These are phyloP conservation scores for Pseudonitzschia delicatissima DNA, from an alignment of 108 stramenopile genomes.

Conservation along the genomic window DNA sequence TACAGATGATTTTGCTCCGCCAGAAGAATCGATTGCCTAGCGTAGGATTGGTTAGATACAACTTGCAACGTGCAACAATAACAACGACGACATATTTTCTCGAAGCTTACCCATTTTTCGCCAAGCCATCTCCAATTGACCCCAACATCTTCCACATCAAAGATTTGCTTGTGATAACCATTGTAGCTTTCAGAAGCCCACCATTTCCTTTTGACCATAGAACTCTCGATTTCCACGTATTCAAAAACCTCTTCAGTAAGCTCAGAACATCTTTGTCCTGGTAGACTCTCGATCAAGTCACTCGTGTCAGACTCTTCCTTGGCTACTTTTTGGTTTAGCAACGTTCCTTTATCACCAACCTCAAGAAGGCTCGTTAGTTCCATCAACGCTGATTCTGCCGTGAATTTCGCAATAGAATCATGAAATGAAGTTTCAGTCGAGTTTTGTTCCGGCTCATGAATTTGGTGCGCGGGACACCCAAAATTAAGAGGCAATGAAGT, in stretches of 20 bases:
- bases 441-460: constrained; percentile 17
- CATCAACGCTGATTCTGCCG: constrained; percentile 67
- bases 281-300: constrained; percentile 41
- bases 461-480: constrained; percentile 50
- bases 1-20: constrained; percentile 30
- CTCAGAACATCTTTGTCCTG: constrained; percentile 37
- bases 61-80: not conserved
- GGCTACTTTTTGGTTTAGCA: constrained; percentile 27
- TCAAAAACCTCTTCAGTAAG: constrained; percentile 66
- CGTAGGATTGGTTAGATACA: constrained; percentile 5
- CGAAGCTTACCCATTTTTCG: constrained; percentile 52
- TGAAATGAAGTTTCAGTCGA: constrained; percentile 4
- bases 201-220: constrained; percentile 52
- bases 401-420: constrained; percentile 38
- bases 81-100: not conserved
- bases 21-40: constrained; percentile 52
- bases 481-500: constrained; percentile 58
- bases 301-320: constrained; percentile 17
- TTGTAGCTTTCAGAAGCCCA: constrained; percentile 60
- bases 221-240: constrained; percentile 53
- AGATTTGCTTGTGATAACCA: constrained; percentile 30
- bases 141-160: constrained; percentile 19
- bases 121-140: constrained; percentile 47
- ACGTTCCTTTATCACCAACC: constrained; percentile 50
- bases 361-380: constrained; percentile 70